phyloP scores from a whole-genome alignment of 169 alveolate genomes.

The Cryptosporidium felis region DNA sequence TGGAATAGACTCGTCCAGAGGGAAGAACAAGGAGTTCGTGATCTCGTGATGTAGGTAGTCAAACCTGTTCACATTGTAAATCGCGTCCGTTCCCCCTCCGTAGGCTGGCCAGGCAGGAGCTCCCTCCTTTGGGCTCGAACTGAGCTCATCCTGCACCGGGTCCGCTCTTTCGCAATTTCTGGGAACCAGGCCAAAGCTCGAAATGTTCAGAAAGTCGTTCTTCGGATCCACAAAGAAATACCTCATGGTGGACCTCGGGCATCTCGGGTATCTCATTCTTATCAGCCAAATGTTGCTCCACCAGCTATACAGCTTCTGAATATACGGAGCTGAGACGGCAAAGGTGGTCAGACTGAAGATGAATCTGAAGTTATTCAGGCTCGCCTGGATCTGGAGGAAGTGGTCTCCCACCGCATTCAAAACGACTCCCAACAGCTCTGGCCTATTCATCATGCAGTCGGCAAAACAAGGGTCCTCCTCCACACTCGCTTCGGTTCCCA shows the following conservation, averaged over 20 bases:
- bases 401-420: constrained; percentile 27
- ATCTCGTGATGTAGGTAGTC: constrained; percentile 13
- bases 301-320: constrained; percentile 40
- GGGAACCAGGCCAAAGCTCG: constrained; percentile 20
- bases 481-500: background rate
- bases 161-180: background rate
- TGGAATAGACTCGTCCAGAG: constrained; percentile 29
- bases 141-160: background rate
- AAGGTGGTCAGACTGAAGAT: constrained; percentile 56
- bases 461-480: constrained; percentile 38
- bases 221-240: constrained; percentile 38
- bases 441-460: constrained; percentile 2
- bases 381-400: background rate
- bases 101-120: background rate
- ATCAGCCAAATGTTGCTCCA: constrained; percentile 63
- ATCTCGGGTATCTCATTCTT: constrained; percentile 59
- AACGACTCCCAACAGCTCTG: constrained; percentile 10
- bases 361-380: constrained; percentile 45
- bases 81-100: background rate
- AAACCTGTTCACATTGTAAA: constrained; percentile 26
- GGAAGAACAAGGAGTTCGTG: constrained; percentile 29
- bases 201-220: constrained; percentile 7
- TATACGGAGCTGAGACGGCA: constrained; percentile 38
- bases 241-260: constrained; percentile 54
- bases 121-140: background rate